These are phyloP conservation scores for Zhuliangozyma blackwelliae DNA, from an alignment of 1,139 yeast species.

Conservation along the genomic window DNA sequence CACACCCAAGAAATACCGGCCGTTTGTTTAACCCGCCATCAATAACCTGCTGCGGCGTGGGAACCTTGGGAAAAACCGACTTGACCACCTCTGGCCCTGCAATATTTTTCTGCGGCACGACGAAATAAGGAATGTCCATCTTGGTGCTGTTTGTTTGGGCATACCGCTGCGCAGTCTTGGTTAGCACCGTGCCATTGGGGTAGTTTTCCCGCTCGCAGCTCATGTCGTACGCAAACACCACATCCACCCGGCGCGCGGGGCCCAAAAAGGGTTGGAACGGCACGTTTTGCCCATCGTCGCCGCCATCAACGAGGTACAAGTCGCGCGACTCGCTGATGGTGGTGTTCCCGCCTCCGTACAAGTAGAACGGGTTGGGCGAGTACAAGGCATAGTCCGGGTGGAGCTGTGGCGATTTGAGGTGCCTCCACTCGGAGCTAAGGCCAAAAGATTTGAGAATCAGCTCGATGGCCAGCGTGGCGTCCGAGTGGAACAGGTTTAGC, in stretches of 20 bases:
- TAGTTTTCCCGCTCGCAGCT: slow-evolving; percentile 34
- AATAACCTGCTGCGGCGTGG: slow-evolving; percentile 27
- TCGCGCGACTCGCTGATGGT: slow-evolving; percentile 15
- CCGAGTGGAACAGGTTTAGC: slow-evolving; percentile 34
- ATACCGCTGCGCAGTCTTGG: slow-evolving; percentile 18
- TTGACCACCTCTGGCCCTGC: slow-evolving; percentile 1
- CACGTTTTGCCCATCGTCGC: slow-evolving; percentile 43
- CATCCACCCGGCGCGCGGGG: slow-evolving; percentile 26
- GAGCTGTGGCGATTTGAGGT: slow-evolving; percentile 19
- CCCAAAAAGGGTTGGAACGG: slow-evolving; percentile 37
- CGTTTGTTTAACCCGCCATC: slow-evolving; percentile 21
- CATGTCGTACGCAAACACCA: slow-evolving; percentile 35
- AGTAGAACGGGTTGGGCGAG: slow-evolving; percentile 73
- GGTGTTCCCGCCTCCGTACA: slow-evolving; percentile 10
- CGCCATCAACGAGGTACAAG: slow-evolving; percentile 40
- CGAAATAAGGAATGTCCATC: slow-evolving; percentile 17
- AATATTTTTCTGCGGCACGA: background rate
- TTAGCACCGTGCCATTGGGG: slow-evolving; percentile 36
- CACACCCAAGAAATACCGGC: slow-evolving; percentile 59
- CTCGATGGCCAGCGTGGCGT: slow-evolving; percentile 37
- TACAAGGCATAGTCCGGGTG: slow-evolving; percentile 67
- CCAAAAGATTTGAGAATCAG: slow-evolving; percentile 48
- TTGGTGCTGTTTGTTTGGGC: slow-evolving; percentile 13
- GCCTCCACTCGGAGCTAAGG: slow-evolving; percentile 22
- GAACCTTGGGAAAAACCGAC: slow-evolving; percentile 36